phyloP scores from a whole-genome alignment of 768 basidiomycete species.

The Sistotremastrum suecicum region DNA sequence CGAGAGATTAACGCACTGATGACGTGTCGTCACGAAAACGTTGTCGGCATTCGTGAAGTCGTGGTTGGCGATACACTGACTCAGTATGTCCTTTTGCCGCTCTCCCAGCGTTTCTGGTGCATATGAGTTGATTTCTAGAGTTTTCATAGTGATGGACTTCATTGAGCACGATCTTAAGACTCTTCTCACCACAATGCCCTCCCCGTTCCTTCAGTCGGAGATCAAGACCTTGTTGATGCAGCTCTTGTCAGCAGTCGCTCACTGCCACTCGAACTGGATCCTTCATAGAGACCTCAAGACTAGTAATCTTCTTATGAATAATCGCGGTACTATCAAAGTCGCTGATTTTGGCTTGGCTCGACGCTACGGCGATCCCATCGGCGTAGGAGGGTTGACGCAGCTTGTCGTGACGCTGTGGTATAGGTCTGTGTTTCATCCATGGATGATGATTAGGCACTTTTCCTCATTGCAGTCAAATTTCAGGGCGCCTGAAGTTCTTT shows the following conservation, averaged over 20 bases:
- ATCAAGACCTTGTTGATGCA: constrained; percentile 96
- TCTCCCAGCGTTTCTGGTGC: neutral
- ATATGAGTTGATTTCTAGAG: constrained; percentile 31
- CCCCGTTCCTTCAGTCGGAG: constrained; percentile 93
- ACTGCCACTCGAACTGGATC: constrained; percentile 96
- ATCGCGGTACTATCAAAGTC: constrained; percentile 95
- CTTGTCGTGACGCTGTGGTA: constrained; percentile 99
- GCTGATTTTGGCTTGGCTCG: constrained; percentile 96
- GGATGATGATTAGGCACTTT: constrained; percentile 7
- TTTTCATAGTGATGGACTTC: constrained; percentile 99
- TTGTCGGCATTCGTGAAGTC: constrained; percentile 92
- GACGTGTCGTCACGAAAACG: constrained; percentile 88
- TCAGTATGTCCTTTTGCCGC: constrained; percentile 57
- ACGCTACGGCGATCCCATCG: constrained; percentile 91
- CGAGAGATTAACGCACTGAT: constrained; percentile 95
- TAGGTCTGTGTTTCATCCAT: constrained; percentile 39
- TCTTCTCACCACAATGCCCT: constrained; percentile 85
- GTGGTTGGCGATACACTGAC: constrained; percentile 98
- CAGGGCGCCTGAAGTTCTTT: constrained; percentile 89
- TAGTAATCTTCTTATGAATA: constrained; percentile 97
- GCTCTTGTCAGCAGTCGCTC: constrained; percentile 80
- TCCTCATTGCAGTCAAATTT: constrained; percentile 8
- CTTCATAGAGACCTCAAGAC: constrained; percentile 96
- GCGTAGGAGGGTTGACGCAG: constrained; percentile 94
- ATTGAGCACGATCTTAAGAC: constrained; percentile 99